Percentiles rank a stretch among this genome's conserved stretches.
These are phyloP conservation scores for Umbilicaria muhlenbergii DNA, from an alignment of 495 filamentous ascomycete species.

Conservation along the genomic window DNA sequence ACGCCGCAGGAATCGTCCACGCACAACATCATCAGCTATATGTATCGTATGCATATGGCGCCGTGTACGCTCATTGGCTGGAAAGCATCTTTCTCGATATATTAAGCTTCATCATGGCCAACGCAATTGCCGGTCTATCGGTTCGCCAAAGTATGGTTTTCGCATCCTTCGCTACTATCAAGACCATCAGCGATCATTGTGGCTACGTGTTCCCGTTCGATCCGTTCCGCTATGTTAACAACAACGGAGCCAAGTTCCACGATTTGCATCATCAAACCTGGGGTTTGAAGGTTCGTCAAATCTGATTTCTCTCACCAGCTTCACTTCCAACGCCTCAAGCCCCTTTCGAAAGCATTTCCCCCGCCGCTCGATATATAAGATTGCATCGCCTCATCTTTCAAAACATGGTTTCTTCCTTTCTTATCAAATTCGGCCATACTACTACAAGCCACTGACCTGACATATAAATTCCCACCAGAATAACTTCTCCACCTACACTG, in stretches of 20 bases:
- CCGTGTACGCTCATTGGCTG: slow-evolving; percentile 65
- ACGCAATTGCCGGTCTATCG: slow-evolving; percentile 47
- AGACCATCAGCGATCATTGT: slow-evolving; percentile 72
- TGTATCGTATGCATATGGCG: slow-evolving; percentile 72
- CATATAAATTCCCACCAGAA: slow-evolving; percentile 4
- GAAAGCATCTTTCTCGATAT: slow-evolving; percentile 45
- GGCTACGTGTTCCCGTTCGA: slow-evolving; percentile 64
- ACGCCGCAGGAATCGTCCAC: slow-evolving; percentile 47
- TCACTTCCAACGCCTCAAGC: no score
- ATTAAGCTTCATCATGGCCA: slow-evolving; percentile 48
- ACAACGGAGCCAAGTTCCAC: slow-evolving; percentile 68
- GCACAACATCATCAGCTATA: slow-evolving; percentile 66
- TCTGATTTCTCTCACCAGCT: slow-evolving; percentile 27
- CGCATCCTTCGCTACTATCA: slow-evolving; percentile 52
- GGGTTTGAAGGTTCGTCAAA: slow-evolving; percentile 58
- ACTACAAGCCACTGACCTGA: no score
- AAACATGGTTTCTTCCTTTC: neutral
- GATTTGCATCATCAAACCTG: slow-evolving; percentile 76
- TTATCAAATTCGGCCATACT: neutral
- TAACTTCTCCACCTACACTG: slow-evolving; percentile 60
- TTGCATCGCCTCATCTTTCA: neutral
- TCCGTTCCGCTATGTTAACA: slow-evolving; percentile 56
- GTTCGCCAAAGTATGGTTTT: slow-evolving; percentile 50
- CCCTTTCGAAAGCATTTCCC: no score
- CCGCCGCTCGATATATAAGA: neutral